These are phyloP conservation scores for Dendrobium catenatum DNA, from an alignment of 106 monocot genomes.

Conservation along the genomic window DNA sequence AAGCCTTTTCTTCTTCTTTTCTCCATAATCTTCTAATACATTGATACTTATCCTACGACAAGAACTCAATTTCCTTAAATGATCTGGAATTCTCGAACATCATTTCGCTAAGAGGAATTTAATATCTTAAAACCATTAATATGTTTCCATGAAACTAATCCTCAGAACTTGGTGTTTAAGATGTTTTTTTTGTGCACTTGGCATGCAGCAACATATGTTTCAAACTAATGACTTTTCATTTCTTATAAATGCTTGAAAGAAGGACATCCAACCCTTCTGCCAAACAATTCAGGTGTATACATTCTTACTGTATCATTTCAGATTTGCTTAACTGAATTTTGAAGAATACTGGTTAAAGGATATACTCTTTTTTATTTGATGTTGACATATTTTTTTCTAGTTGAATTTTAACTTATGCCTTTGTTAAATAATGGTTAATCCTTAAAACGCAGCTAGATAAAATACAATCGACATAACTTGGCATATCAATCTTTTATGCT, in stretches of 20 bases:
- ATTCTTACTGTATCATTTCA: not conserved
- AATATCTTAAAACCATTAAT: not conserved
- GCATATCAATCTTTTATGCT: not conserved
- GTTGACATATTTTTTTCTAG: not conserved
- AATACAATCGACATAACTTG: not conserved
- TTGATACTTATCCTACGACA: not conserved
- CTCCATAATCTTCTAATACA: not conserved
- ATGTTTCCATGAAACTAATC: not conserved
- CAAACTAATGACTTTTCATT: not conserved
- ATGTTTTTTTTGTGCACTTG: not conserved
- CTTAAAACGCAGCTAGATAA: not conserved
- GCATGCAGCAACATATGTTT: not conserved
- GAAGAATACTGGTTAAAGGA: not conserved
- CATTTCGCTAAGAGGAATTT: not conserved
- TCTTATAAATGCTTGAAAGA: not conserved
- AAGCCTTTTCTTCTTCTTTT: not conserved
- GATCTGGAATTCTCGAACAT: not conserved
- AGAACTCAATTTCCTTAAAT: not conserved
- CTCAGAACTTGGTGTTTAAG: not conserved
- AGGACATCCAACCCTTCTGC: not conserved
- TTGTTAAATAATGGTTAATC: not conserved
- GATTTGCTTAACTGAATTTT: not conserved
- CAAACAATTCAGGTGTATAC: not conserved
- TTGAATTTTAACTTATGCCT: not conserved
- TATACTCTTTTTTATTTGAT: not conserved